Evolutionary conservation across 805 yeast genomes (phyloP).

Genomic region (Pichia pseudocactophila): DNA sequence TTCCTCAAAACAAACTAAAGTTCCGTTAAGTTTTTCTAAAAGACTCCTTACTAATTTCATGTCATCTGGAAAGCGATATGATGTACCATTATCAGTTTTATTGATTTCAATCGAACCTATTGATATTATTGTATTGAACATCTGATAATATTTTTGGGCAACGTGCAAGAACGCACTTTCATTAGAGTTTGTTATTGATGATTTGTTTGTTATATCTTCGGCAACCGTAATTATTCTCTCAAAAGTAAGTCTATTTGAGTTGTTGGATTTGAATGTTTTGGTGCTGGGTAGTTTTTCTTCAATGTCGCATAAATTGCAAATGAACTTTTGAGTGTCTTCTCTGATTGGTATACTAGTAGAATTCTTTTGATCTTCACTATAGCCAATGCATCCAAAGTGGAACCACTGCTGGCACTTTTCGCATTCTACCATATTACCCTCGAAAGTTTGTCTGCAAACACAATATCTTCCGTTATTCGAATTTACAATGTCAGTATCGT

Average conservation of each 20-base stretch:
- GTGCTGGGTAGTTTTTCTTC: too few relatives aligned
- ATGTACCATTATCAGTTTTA: not conserved
- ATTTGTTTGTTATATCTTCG: not conserved
- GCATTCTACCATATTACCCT: conserved; percentile 63
- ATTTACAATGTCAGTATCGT: conserved; percentile 9
- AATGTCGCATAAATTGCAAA: too few relatives aligned
- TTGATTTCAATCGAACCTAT: not conserved
- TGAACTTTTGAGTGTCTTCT: conserved; percentile 31
- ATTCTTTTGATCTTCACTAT: too few relatives aligned
- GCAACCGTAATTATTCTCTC: not conserved
- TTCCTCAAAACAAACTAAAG: too few relatives aligned
- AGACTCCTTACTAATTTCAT: too few relatives aligned
- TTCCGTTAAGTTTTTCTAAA: too few relatives aligned
- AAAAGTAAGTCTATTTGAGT: conserved; percentile 1
- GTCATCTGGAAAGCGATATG: too few relatives aligned
- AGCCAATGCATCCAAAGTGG: conserved; percentile 52
- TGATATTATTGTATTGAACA: not conserved
- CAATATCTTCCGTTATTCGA: conserved; percentile 34
- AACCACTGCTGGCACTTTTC: conserved; percentile 68
- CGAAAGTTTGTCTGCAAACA: conserved; percentile 48
- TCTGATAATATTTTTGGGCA: not conserved
- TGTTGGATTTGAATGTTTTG: conserved; percentile 7
- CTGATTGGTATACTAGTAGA: conserved; percentile 20
- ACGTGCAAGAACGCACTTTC: conserved; percentile 3
- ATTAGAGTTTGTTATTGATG: not conserved